Conservation (phyloP, 805 yeast species). For the Kodamaea restingae region DNA sequence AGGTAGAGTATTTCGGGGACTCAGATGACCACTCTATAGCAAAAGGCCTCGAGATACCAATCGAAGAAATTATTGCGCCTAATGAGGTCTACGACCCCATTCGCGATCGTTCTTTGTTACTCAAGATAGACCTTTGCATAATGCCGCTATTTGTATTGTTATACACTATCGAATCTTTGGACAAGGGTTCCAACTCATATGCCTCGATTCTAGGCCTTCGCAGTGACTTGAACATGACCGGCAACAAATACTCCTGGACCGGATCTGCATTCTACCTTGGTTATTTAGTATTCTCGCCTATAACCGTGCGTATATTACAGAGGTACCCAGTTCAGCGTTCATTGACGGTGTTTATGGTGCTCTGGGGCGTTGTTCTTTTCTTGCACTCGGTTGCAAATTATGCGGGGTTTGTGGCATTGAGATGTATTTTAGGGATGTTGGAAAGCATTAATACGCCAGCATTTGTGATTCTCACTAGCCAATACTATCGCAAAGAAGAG, state of each 20-base stretch:
- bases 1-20: too few species aligned
- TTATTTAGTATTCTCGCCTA: constrained; percentile 54
- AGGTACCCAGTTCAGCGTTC: constrained; percentile 54
- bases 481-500: constrained; percentile 33
- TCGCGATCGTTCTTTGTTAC: constrained; percentile 10
- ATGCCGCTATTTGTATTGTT: constrained; percentile 48
- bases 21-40: too few species aligned
- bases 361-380: constrained; percentile 60
- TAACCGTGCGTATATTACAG: constrained; percentile 47
- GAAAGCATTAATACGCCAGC: constrained; percentile 41
- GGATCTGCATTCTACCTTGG: constrained; percentile 49
- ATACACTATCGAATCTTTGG: constrained; percentile 56
- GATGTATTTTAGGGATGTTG: constrained; percentile 37
- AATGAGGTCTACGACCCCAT: too few species aligned
- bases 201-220: constrained; percentile 52
- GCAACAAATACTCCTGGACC: constrained; percentile 41
- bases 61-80: too few species aligned
- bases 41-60: too few species aligned
- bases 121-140: constrained; percentile 50
- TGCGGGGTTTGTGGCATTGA: constrained; percentile 36
- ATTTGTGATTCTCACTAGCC: constrained; percentile 33
- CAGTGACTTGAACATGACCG: constrained; percentile 43
- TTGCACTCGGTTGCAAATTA: constrained; percentile 50
- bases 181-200: constrained; percentile 49
- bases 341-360: constrained; percentile 43